These are phyloP conservation scores for Boletus semigastroideus DNA, from an alignment of 1,284 basidiomycete genomes.

Conservation along the genomic window DNA sequence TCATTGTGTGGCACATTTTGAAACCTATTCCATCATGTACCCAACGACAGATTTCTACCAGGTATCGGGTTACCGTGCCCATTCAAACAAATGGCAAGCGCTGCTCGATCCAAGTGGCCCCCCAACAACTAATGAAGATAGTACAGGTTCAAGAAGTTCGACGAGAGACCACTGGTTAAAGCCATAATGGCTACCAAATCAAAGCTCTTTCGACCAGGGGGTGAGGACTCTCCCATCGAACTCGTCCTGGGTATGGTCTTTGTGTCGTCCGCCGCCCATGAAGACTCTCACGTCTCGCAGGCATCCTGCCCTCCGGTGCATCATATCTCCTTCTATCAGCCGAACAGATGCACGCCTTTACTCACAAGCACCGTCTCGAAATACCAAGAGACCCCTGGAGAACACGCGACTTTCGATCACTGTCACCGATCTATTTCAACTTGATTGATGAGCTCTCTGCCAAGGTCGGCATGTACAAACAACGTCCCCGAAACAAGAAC, in stretches of 20 bases:
- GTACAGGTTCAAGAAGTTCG: conserved; percentile 31
- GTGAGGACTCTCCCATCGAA: conserved; percentile 26
- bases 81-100: conserved; percentile 31
- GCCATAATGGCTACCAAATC: conserved; percentile 10
- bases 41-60: conserved; percentile 28
- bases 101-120: not conserved
- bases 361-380: conserved; percentile 16
- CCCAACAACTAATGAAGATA: not conserved
- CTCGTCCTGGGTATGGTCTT: conserved; percentile 27
- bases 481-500: conserved; percentile 31
- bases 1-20: not conserved
- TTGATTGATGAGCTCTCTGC: conserved; percentile 14
- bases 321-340: conserved; percentile 30
- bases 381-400: conserved; percentile 19
- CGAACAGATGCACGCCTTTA: conserved; percentile 29
- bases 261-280: too few relatives aligned
- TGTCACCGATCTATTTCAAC: conserved; percentile 32
- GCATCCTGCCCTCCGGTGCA: conserved; percentile 31
- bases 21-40: conserved; percentile 8
- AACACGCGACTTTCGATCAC: conserved; percentile 20
- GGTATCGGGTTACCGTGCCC: conserved; percentile 27
- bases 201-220: conserved; percentile 23
- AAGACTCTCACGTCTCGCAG: conserved; percentile 5
- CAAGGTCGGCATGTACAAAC: conserved; percentile 30
- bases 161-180: conserved; percentile 23